These are phyloP conservation scores for Cyberlindnera maclurae DNA, from an alignment of 805 yeast species.

Conservation along the genomic window DNA sequence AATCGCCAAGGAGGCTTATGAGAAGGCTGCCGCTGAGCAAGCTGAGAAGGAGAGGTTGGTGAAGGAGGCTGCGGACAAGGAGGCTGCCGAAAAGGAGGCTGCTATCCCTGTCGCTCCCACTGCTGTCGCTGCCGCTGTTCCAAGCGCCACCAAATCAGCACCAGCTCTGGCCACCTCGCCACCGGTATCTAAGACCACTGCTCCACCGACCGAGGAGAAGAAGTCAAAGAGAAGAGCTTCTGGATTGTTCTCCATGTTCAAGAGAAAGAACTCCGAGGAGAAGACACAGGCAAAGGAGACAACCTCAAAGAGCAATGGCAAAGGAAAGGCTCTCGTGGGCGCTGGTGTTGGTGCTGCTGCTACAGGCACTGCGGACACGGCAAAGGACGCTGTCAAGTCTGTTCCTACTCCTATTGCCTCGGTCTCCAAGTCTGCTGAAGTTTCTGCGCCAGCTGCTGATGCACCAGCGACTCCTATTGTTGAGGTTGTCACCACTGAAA, in stretches of 20 bases:
- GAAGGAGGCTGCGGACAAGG: conserved; percentile 4
- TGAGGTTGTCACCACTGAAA: no score
- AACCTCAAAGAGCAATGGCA: background rate
- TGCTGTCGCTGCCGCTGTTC: background rate
- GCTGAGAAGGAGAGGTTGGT: conserved; percentile 5
- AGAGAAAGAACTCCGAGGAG: conserved; percentile 5
- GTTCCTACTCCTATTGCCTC: conserved; percentile 2
- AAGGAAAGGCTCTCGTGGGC: background rate
- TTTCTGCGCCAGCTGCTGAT: conserved; percentile 1
- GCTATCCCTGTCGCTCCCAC: conserved; percentile 11
- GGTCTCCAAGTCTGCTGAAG: conserved; percentile 1
- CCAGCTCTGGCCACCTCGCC: background rate
- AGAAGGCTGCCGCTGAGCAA: conserved; percentile 5
- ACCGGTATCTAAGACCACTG: background rate
- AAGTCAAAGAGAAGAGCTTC: conserved; percentile 14
- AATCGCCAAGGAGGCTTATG: conserved; percentile 4
- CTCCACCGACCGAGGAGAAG: conserved; percentile 1
- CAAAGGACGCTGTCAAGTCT: conserved; percentile 4
- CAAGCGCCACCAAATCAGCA: conserved; percentile 1
- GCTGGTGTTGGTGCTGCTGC: conserved; percentile 9
- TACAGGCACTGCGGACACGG: conserved; percentile 7
- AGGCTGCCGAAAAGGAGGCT: conserved; percentile 5
- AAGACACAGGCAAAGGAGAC: conserved; percentile 1
- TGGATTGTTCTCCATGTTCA: conserved; percentile 13
- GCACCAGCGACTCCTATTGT: conserved; percentile 1